A percentile compares a stretch with the other conserved stretches of the same genome.
Evolutionary conservation across 371 early-diverging fungal species (phyloP).

Genomic region (Rhizopus stolonifer): DNA sequence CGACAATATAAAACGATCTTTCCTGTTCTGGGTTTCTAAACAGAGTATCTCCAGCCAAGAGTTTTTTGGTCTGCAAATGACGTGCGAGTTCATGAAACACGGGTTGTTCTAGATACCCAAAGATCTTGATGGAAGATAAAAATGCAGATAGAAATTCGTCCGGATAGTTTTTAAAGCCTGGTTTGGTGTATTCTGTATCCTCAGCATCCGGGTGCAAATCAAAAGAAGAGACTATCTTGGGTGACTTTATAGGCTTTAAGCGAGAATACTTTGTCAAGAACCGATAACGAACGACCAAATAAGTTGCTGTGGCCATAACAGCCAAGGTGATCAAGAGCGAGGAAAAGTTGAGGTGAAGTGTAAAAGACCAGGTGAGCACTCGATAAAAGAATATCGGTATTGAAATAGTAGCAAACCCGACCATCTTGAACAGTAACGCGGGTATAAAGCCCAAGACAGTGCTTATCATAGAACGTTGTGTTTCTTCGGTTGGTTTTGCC

Average conservation of each 20-base stretch:
- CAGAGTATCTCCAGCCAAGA: conserved; percentile 86
- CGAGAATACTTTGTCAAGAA: conserved; percentile 81
- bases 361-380: conserved; percentile 68
- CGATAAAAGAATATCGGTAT: conserved; percentile 59
- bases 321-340: conserved; percentile 51
- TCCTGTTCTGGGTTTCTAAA: conserved; percentile 76
- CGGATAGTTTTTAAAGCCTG: conserved; percentile 60
- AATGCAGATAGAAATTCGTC: conserved; percentile 86
- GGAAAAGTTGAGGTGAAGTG: conserved; percentile 65
- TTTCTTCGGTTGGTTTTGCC: neutral
- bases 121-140: conserved; percentile 90
- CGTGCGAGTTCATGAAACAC: conserved; percentile 94
- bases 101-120: conserved; percentile 94
- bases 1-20: conserved; percentile 88
- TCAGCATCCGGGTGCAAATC: conserved; percentile 79
- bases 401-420: conserved; percentile 58
- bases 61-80: conserved; percentile 80
- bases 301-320: conserved; percentile 39
- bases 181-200: conserved; percentile 59
- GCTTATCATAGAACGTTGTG: conserved; percentile 34
- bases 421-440: conserved; percentile 45
- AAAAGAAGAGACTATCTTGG: conserved; percentile 62
- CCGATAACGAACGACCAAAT: conserved; percentile 68
- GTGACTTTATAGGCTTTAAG: conserved; percentile 53
- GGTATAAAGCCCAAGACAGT: conserved; percentile 36